These are phyloP conservation scores for Musa balbisiana DNA, from an alignment of 202 grass and related monocot species.

Conservation along the genomic window DNA sequence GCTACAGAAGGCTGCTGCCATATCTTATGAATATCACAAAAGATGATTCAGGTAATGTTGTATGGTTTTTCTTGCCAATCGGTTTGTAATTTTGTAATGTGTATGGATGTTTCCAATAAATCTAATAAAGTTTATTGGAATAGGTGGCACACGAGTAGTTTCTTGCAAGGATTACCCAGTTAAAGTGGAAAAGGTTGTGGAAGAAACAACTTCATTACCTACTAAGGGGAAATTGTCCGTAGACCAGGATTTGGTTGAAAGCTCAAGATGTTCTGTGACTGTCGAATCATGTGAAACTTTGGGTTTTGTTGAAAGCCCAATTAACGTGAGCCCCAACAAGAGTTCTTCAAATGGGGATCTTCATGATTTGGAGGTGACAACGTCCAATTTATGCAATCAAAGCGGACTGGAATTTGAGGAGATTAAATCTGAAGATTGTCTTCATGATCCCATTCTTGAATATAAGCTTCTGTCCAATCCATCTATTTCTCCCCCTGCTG, in stretches of 20 bases:
- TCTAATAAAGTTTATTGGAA: slow-evolving; percentile 20
- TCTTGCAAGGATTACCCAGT: slow-evolving; percentile 24
- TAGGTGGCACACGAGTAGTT: slow-evolving; percentile 24
- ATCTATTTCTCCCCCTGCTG: slow-evolving; percentile 25
- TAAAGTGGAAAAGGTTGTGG: slow-evolving; percentile 24
- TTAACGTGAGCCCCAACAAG: background rate
- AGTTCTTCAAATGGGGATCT: background rate
- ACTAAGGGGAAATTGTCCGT: background rate
- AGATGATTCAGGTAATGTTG: slow-evolving; percentile 8
- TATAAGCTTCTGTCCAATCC: slow-evolving; percentile 23
- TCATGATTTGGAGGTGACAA: slow-evolving; percentile 9
- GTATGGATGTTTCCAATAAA: slow-evolving; percentile 1
- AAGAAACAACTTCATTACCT: slow-evolving; percentile 18
- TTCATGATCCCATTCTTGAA: slow-evolving; percentile 29
- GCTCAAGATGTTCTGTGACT: background rate
- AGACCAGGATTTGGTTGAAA: background rate
- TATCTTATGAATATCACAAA: slow-evolving; percentile 72
- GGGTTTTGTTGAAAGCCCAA: slow-evolving; percentile 17
- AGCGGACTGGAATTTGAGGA: background rate
- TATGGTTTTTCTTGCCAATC: background rate
- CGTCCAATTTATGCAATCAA: slow-evolving; percentile 6
- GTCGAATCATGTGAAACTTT: slow-evolving; percentile 19
- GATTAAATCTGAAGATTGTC: slow-evolving; percentile 28
- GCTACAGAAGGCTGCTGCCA: slow-evolving; percentile 87
- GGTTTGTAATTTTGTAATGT: background rate